Evolutionary conservation across 768 basidiomycete species (phyloP), one percentile per base, ranked within the genome.

Genomic region (Leucocoprinus sp.): DNA sequence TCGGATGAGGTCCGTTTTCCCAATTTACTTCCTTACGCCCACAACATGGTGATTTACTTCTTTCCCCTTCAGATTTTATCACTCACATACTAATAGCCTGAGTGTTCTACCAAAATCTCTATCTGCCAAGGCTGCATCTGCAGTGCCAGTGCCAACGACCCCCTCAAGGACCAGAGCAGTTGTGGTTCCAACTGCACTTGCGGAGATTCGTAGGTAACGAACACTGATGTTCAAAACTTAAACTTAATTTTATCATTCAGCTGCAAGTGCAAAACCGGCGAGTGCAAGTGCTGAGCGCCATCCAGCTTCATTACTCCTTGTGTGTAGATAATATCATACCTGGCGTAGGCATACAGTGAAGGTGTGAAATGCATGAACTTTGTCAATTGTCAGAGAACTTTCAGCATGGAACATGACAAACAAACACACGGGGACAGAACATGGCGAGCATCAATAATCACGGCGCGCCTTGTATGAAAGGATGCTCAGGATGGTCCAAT

Each of bases 401-500:
- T 24, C 14, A 15, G 15, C 28, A 21, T 15, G 31, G 38, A 37
- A 9, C 37, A 40, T 22, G 26, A 42, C 33, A 29, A 38, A 44
- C 34, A 36, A 12, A 46, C 34, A 31, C 12, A 26, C 24, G 38
- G 4, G 27, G 28, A 17, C 19, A 9, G 8, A 29, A 36, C 24
- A 23, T 43, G 21, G 19, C 19, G 15, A 24, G 21, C 33, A 9
- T 34, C 33, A 18, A 14, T 31, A 18, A n/a, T 23, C 36, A 33
- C 42, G 51, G 51, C 38, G 50, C 36, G 18, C 54, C 52, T 19
- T 56, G 57, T 24, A 61, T 69, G 56, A 87, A 89, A 5, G 82
- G 83, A 55, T 87, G 81, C 1, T 56, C 70, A 12, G 65, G 64
- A 40, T 72, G 62, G 58, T 80, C 78, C 71, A 88, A 76, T 48